These are phyloP conservation scores for Zelopaecilomyces penicillatus DNA, from an alignment of 2,329 filamentous ascomycete species.

Conservation along the genomic window DNA sequence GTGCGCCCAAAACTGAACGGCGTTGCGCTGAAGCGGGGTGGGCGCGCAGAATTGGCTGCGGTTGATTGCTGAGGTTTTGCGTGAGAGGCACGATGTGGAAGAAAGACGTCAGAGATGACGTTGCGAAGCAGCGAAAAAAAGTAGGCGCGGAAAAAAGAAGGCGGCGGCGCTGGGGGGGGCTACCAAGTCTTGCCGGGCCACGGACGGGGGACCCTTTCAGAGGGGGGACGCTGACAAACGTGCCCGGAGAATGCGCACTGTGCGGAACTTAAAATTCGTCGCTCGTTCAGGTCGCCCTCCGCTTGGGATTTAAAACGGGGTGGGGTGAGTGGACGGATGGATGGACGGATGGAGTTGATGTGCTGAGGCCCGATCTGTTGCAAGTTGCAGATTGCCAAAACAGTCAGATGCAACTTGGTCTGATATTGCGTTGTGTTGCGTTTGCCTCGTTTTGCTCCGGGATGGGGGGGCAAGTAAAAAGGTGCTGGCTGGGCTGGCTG, in stretches of 20 bases:
- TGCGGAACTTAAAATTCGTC: constrained; percentile 1
- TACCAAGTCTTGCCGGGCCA: background rate
- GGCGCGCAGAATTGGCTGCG: constrained; percentile 14
- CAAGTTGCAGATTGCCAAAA: no score
- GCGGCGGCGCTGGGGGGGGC: constrained; percentile 14
- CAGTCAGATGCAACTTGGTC: no score
- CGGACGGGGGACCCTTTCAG: background rate
- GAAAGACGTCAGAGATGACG: constrained; percentile 42
- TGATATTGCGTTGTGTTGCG: no score
- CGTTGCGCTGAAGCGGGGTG: background rate
- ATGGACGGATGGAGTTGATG: background rate
- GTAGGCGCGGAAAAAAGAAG: constrained; percentile 27
- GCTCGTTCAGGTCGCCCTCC: constrained; percentile 3
- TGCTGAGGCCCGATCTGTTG: no score
- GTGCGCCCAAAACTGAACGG: background rate
- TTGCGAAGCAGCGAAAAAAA: constrained; percentile 29
- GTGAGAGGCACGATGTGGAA: constrained; percentile 27
- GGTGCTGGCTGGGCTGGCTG: no score
- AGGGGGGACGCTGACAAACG: constrained; percentile 11
- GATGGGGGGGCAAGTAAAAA: no score
- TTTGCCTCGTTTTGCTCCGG: no score
- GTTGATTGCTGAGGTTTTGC: constrained; percentile 21
- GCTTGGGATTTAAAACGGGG: background rate
- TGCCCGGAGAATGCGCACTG: constrained; percentile 1
- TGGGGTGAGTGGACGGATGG: constrained; percentile 2